Percentiles rank a stretch among this genome's conserved stretches.
Conservation (phyloP, 441 rosid genomes). For the Adansonia rubrostipa region DNA sequence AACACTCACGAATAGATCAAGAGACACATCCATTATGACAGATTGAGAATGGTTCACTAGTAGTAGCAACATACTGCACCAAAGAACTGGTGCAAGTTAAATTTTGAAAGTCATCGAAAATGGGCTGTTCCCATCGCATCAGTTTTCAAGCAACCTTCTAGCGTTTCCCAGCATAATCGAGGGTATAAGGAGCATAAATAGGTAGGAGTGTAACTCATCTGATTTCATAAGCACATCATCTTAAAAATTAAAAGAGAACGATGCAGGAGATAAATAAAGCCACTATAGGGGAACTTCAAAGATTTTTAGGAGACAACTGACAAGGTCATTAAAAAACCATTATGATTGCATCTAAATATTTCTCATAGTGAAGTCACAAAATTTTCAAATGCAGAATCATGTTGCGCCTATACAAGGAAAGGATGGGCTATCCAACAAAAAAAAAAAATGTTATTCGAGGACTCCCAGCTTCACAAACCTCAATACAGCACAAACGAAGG, state of each 20-base stretch:
- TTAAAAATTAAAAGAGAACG: conserved; percentile 8
- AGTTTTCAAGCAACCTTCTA: conserved; percentile 76
- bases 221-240: neutral
- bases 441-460: neutral
- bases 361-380: conserved; percentile 3
- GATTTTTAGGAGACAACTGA: neutral
- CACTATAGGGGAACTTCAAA: neutral
- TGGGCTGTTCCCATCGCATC: conserved; percentile 65
- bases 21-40: conserved; percentile 31
- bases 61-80: conserved; percentile 67
- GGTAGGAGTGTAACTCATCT: neutral
- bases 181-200: conserved; percentile 16
- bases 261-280: neutral
- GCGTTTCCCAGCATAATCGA: conserved; percentile 77
- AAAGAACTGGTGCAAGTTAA: conserved; percentile 85
- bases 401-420: neutral
- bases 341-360: neutral
- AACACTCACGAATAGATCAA: conserved; percentile 27
- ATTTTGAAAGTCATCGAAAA: conserved; percentile 73
- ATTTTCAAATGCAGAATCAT: neutral
- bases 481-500: neutral
- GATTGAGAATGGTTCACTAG: conserved; percentile 67
- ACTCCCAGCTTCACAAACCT: neutral
- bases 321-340: conserved; percentile 16
- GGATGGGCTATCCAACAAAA: neutral